Conservation (phyloP, 768 basidiomycete genomes). For the Rhizopogon roseolus region DNA sequence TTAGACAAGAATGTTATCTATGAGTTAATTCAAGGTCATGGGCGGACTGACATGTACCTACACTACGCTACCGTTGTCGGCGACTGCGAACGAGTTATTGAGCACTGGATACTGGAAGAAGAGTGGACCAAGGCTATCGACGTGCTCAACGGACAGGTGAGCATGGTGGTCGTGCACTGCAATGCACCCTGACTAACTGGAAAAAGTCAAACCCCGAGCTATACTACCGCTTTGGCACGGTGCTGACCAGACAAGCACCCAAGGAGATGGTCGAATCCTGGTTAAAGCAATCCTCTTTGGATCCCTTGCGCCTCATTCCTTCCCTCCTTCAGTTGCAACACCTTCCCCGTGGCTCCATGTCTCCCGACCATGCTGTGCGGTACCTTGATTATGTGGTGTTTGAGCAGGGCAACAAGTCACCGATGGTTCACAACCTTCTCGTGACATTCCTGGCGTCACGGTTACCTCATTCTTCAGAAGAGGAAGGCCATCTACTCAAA, state of each 20-base stretch:
- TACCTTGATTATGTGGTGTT: constrained; percentile 86
- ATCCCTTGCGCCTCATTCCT: constrained; percentile 84
- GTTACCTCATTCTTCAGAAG: constrained; percentile 40
- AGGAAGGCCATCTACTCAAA: constrained; percentile 73
- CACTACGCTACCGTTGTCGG: constrained; percentile 81
- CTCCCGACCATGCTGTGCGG: constrained; percentile 82
- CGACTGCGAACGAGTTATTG: constrained; percentile 80
- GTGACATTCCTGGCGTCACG: constrained; percentile 78
- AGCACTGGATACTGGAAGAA: constrained; percentile 90
- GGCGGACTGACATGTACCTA: constrained; percentile 87
- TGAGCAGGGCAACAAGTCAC: constrained; percentile 71
- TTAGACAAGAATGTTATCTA: constrained; percentile 84
- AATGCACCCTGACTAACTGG: constrained; percentile 2
- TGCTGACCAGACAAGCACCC: constrained; percentile 80
- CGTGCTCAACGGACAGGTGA: constrained; percentile 83
- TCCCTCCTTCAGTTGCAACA: constrained; percentile 82
- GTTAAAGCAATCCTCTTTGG: constrained; percentile 75
- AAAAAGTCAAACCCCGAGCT: constrained; percentile 74
- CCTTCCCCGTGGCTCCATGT: constrained; percentile 61
- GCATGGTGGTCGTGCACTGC: constrained; percentile 9
- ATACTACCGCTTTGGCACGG: constrained; percentile 90
- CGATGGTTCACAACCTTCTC: constrained; percentile 91
- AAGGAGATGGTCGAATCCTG: constrained; percentile 92
- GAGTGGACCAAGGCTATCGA: constrained; percentile 90
- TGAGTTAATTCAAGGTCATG: constrained; percentile 91